These are phyloP conservation scores for Macrophomina phaseolina DNA, from an alignment of 2,329 filamentous ascomycete species.

Conservation along the genomic window DNA sequence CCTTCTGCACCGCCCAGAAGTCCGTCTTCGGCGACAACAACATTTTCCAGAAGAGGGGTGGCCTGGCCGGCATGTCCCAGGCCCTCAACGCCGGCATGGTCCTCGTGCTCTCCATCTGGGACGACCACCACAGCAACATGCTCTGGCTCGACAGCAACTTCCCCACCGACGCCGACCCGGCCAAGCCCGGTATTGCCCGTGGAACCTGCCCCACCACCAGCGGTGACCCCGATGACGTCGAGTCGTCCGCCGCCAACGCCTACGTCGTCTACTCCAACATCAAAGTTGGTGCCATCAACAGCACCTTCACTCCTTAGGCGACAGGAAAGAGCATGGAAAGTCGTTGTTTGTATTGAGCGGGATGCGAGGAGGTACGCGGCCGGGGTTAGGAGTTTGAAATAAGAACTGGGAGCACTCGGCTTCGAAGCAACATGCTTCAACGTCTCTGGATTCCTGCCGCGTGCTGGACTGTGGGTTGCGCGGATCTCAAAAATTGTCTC, in stretches of 20 bases:
- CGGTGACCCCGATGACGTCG: constrained; percentile 33
- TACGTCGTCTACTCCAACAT: constrained; percentile 37
- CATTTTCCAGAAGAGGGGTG: constrained; percentile 58
- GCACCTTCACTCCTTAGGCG: constrained; percentile 29
- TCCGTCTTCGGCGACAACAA: constrained; percentile 58
- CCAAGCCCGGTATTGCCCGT: constrained; percentile 30
- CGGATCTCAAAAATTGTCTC: neutral
- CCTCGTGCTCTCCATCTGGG: constrained; percentile 64
- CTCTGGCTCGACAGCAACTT: constrained; percentile 72
- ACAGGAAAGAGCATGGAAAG: too few species aligned
- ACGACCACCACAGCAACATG: constrained; percentile 70
- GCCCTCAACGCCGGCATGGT: constrained; percentile 30
- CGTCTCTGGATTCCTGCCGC: too few species aligned
- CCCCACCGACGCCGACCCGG: constrained; percentile 47
- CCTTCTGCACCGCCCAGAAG: constrained; percentile 62
- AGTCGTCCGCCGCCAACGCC: constrained; percentile 29
- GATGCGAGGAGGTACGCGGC: neutral
- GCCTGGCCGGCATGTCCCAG: constrained; percentile 33
- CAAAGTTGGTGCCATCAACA: constrained; percentile 35
- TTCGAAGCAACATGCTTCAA: too few species aligned
- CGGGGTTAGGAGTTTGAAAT: neutral
- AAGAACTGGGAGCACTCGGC: too few species aligned
- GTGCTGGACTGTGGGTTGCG: neutral
- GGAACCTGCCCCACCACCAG: constrained; percentile 31
- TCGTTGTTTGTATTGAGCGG: too few species aligned